Base-by-base conservation (phyloP, 768 basidiomycete genomes). In the Lactarius akahatsu region DNA sequence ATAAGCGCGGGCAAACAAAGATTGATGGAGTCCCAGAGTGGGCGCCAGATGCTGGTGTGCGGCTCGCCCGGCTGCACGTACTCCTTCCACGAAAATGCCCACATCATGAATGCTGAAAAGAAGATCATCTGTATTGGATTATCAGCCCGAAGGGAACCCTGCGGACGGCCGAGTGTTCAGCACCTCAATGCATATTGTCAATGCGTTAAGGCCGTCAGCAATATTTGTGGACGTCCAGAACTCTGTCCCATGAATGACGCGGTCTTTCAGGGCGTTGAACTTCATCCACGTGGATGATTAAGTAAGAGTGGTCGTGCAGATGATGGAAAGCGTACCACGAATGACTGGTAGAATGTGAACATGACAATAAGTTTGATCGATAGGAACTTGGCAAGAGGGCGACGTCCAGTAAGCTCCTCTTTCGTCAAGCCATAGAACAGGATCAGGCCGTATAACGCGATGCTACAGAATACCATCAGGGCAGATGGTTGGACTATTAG, bases 151-250 rank as follows among this genome's bases (percentile, higher is more conserved):
- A 45, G 68, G 30, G 0, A 20, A 32, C n/a, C 45, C n/a, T 47
- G n/a, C 10, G n/a, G 61, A 26, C 63, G 54, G n/a, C 45, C 38
- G 66, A 75, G 62, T 52, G n/a, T 8, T 6, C 11, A 62, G 30
- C 69, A 91, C 92, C 84, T 96, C 94, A 59, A 96, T 85, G 69
- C 90, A 92, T 36, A 87, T 92, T 20, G 89, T 80, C 4, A 97
- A 80, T 0, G 94, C 92, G 68, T 86, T 90, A 36, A 96, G 77
- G 1, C 94, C 94, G 65, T 96, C 83, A 0, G 92, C 84, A 59
- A 96, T 86, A 72, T 96, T 96, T 4, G 89, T 87, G 40, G 80
- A 77, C 2, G 93, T 91, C 94, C 94, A 95, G 73, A 87, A 94
- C 63, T 82, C 54, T 0, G 92, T 92, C n/a, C 78, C 92, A 85